Evolutionary conservation across 148 eudicot genomes (phyloP).

Genomic region (Agrostemma githago): DNA sequence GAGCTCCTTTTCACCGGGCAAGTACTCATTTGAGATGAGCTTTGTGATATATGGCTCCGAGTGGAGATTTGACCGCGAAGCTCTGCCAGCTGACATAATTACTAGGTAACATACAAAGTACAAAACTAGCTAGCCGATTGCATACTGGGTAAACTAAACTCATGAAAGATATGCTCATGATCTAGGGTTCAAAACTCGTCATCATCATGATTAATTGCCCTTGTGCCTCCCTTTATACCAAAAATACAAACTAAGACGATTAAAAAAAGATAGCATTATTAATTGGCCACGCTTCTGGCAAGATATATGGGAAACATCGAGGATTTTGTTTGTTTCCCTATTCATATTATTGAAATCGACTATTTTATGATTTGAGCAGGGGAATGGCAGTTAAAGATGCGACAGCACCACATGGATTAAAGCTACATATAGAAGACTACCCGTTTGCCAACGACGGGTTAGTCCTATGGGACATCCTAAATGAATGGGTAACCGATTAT

Average conservation of each 20-base stretch:
- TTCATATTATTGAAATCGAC: neutral
- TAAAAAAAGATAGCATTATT: too few relatives aligned
- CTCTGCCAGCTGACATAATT: slow-evolving; percentile 60
- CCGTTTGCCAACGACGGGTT: slow-evolving; percentile 77
- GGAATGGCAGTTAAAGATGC: slow-evolving; percentile 75
- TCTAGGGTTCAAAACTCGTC: too few relatives aligned
- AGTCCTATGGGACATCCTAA: slow-evolving; percentile 56
- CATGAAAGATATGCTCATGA: too few relatives aligned
- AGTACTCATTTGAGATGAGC: slow-evolving; percentile 16
- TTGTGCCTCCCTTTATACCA: too few relatives aligned
- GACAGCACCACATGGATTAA: slow-evolving; percentile 58
- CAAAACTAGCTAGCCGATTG: neutral
- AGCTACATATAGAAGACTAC: slow-evolving; percentile 61
- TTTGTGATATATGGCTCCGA: neutral
- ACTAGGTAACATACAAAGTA: slow-evolving; percentile 29
- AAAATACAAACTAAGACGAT: too few relatives aligned
- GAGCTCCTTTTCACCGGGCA: slow-evolving; percentile 15
- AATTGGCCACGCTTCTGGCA: too few relatives aligned
- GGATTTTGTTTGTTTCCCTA: too few relatives aligned
- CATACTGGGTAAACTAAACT: too few relatives aligned
- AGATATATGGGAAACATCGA: too few relatives aligned
- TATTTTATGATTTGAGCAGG: slow-evolving; percentile 21
- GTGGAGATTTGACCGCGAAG: slow-evolving; percentile 31
- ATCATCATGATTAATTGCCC: too few relatives aligned
- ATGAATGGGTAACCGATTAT: slow-evolving; percentile 65